A percentile compares a stretch with the other conserved stretches of the same genome.
phyloP scores from a whole-genome alignment of 768 basidiomycete genomes.

The Psilocybe cubensis region DNA sequence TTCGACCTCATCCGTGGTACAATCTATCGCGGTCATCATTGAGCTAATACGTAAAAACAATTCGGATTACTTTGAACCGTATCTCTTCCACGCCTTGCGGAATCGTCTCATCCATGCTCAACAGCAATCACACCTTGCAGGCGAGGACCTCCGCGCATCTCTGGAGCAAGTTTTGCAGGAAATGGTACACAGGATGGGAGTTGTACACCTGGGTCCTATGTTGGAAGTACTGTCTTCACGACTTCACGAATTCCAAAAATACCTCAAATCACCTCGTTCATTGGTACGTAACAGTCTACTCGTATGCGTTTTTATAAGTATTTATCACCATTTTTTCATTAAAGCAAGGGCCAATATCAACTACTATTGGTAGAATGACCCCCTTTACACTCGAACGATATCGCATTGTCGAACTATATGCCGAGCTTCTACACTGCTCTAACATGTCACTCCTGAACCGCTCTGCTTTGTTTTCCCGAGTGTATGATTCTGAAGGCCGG shows the following conservation, averaged over 20 bases:
- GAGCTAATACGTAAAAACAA: conserved; percentile 98
- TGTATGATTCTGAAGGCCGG: conserved; percentile 85
- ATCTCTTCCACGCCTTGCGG: conserved; percentile 91
- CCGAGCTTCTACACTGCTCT: conserved; percentile 95
- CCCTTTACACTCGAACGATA: conserved; percentile 95
- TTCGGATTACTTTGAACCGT: conserved; percentile 98
- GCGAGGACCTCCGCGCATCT: conserved; percentile 65
- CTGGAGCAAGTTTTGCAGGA: conserved; percentile 77
- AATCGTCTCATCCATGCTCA: conserved; percentile 89
- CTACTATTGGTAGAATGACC: conserved; percentile 71
- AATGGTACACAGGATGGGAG: conserved; percentile 83
- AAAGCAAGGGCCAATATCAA: conserved; percentile 69
- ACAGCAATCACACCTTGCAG: conserved; percentile 58
- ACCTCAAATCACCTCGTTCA: conserved; percentile 74
- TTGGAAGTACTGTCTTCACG: conserved; percentile 73
- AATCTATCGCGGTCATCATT: conserved; percentile 87
- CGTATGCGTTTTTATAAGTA: neutral
- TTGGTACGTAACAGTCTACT: conserved; percentile 48
- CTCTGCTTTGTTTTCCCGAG: conserved; percentile 59
- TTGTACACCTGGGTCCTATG: conserved; percentile 88
- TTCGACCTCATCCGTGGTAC: conserved; percentile 77
- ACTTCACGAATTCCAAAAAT: conserved; percentile 69
- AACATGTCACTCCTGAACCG: conserved; percentile 98
- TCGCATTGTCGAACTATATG: conserved; percentile 95
- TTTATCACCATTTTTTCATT: conserved; percentile 8